These are phyloP conservation scores for Neurospora sp. DNA, from an alignment of 495 filamentous ascomycete genomes.

Conservation along the genomic window DNA sequence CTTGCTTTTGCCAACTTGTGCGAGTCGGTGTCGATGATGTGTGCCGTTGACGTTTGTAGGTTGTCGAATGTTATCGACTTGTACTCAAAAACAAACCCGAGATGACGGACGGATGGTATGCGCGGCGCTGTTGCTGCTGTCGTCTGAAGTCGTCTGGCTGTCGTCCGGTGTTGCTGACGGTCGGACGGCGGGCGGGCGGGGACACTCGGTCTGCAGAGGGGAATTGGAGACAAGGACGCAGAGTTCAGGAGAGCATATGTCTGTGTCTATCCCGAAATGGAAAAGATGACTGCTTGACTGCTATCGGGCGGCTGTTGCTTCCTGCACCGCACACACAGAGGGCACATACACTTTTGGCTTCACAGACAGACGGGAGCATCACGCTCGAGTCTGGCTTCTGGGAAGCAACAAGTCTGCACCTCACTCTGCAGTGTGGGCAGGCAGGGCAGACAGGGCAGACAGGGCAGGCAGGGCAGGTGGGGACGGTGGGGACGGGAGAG, in stretches of 20 bases:
- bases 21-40: no score
- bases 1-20: neutral
- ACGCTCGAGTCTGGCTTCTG: neutral
- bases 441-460: neutral
- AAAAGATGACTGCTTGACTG: neutral
- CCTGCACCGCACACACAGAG: neutral
- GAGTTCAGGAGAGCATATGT: neutral
- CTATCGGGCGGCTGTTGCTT: neutral
- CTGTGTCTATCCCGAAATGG: neutral
- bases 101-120: neutral
- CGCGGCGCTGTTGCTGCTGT: slow-evolving; percentile 1
- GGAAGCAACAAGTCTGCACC: neutral
- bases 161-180: neutral
- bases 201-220: neutral
- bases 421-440: neutral
- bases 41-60: neutral
- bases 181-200: neutral
- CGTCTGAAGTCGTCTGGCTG: slow-evolving; percentile 14
- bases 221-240: neutral
- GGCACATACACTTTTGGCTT: neutral
- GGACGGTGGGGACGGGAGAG: neutral
- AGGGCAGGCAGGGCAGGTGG: neutral
- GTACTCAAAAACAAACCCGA: neutral
- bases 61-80: neutral
- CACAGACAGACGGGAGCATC: neutral